Base-by-base conservation (phyloP, 2,329 filamentous ascomycete genomes). In the Beauveria caledonica region DNA sequence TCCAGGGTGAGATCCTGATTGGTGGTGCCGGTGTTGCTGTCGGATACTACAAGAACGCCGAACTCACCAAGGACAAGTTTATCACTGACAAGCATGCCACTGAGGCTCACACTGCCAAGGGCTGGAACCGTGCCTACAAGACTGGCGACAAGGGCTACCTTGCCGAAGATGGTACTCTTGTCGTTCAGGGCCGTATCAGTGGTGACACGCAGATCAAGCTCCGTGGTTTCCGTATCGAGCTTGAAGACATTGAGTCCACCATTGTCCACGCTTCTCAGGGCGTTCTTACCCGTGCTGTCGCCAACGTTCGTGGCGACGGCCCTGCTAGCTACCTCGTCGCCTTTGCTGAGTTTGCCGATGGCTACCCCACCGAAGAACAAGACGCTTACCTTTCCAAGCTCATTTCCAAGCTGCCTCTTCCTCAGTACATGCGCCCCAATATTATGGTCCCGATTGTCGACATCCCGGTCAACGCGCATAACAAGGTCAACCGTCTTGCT, bases 181-280 rank as follows among this genome's bases (percentile, higher is more conserved):
- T 70, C 1, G 66, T 75, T 33, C 58, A 71, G 6, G 75, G 76
- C 0, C 73, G 77, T 0, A 72, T 76, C 1, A 66, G 62, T 1
- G 76, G 74, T 3, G 76, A 80, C 56, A 75, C 72, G 0, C 73
- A 78, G 48, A 66, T 81, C 62, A 81, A 81, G 63, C 66, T 82
- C 1, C 68, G 71, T 2, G 78, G 77, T 1, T 56, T 76, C 3
- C 72, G 77, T 1, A 73, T 81, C 25, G 79, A 83, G 15, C 66
- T 83, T 0, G 64, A 68, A 3, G 81, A 83, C 7, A 60, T 73
- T 6, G 68, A 66, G 25, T 55, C 53, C 2, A 63, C 62, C 2
- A 64, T 73, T 2, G 19, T 72, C 23, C 49, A 63, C 8, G 57
- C 64, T 6, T 54, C 64, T 5, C 17, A 63, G 3, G 68, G 66